Evolutionary conservation across 139 green algal species (phyloP), one percentile per base, ranked within the genome.

Genomic region (Nannochloris sp.): DNA sequence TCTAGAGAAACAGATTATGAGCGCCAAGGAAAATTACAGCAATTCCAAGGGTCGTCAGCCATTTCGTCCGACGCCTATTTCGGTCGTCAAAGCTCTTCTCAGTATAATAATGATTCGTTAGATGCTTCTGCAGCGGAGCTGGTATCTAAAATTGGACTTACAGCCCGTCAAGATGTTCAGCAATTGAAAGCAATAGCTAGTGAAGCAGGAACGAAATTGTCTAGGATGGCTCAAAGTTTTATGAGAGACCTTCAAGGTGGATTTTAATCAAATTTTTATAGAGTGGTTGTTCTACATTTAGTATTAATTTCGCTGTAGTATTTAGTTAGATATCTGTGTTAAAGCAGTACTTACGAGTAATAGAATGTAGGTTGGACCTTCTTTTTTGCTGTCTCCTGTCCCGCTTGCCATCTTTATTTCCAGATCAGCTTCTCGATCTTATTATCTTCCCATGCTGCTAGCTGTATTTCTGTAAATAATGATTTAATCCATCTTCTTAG

Each of bases 31-130:
- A 65, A 66, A 29, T 61, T 81, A 38, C 19, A 23, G 13, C 59
- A 78, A 45, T 86, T 86, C 64, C 60, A 79, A 53, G 81, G 83
- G 25, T 76, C 89, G 0, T 64, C 63, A 8, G 77, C 89, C 38
- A 96, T 95, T 60, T 89, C 77, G 9, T 90, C 77, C 0, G 82
- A 83, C 2, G 87, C 88, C 36, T 96, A 87, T 74, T 95, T 92
- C 72, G 69, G 72, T 12, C 35, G 77, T 27, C 61, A 67, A 25
- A 61, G 68, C 13, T 31, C 39, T 8, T 64, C 67, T 38, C 31
- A 27, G 15, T 46, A 67, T 31, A 56, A 31, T 48, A 51, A 58
- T 7, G 48, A 33, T 7, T 74, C 88, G 67, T 31, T 89, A 34
- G 83, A 90, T 70, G 46, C 84, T 7, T 77, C 65, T 10, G 85